phyloP scores from a whole-genome alignment of 345 rosid genomes.

The Schrenkiella parvula region DNA sequence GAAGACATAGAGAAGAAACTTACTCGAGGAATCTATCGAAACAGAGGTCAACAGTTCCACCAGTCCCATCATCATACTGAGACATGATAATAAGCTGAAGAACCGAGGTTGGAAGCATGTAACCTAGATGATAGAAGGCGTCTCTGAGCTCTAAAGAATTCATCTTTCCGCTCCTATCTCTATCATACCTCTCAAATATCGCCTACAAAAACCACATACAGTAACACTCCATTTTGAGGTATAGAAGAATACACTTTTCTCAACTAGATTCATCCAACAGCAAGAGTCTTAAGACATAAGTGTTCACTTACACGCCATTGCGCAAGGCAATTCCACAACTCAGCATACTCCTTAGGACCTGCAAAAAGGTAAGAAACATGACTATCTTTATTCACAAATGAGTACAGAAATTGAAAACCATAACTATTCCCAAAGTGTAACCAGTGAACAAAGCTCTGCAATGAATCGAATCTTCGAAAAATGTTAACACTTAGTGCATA shows the following conservation, averaged over 20 bases:
- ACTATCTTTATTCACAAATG: background rate
- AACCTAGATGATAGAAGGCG: conserved; percentile 57
- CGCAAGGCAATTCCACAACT: conserved; percentile 62
- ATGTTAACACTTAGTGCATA: background rate
- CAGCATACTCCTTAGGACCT: conserved; percentile 62
- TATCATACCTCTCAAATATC: conserved; percentile 61
- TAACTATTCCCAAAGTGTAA: no score
- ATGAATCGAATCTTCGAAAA: background rate
- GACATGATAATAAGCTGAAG: conserved; percentile 49
- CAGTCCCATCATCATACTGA: conserved; percentile 50
- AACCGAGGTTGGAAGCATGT: conserved; percentile 58
- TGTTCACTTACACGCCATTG: conserved; percentile 60
- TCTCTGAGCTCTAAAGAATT: conserved; percentile 55
- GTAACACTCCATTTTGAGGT: background rate
- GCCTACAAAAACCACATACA: conserved; percentile 33
- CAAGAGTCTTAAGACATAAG: background rate
- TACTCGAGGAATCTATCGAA: conserved; percentile 69
- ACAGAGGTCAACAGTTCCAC: conserved; percentile 42
- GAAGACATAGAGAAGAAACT: conserved; percentile 19
- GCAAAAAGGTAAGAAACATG: conserved; percentile 14
- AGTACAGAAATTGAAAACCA: no score
- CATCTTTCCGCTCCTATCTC: conserved; percentile 62
- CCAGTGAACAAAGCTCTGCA: no score
- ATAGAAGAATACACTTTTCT: no score
- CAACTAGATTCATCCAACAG: no score